phyloP scores from a whole-genome alignment of 140 eudicot genomes.

The Oenanthe javanica region DNA sequence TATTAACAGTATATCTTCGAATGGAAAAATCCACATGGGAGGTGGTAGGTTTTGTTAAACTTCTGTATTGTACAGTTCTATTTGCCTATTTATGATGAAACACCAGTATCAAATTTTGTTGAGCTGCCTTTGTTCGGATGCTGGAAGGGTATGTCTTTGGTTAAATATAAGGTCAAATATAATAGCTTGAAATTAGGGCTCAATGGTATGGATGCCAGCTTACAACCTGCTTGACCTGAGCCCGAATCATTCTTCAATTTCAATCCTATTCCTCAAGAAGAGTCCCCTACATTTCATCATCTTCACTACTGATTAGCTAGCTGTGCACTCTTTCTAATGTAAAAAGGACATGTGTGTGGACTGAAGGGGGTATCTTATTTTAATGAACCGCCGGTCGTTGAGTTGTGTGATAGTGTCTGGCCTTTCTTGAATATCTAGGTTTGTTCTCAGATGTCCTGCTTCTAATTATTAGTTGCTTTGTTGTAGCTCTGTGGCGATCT shows the following conservation, averaged over 20 bases:
- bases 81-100: not conserved
- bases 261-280: not conserved
- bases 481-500: constrained; percentile 61
- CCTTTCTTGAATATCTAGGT: not conserved
- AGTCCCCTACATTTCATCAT: not conserved
- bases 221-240: not conserved
- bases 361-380: not conserved
- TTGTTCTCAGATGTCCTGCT: not conserved
- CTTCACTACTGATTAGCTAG: not conserved
- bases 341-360: not conserved
- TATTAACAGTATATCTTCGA: constrained; percentile 46
- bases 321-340: not conserved
- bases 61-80: not conserved
- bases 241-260: not conserved
- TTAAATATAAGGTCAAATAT: not conserved
- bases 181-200: not conserved
- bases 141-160: not conserved
- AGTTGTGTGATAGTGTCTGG: not conserved
- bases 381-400: not conserved
- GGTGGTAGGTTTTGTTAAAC: constrained; percentile 26
- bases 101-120: not conserved
- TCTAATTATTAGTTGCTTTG: not conserved
- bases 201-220: not conserved
- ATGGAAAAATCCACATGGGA: constrained; percentile 37
- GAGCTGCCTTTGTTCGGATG: not conserved